A percentile compares a stretch with the other conserved stretches of the same genome.
Evolutionary conservation across 2,329 filamentous ascomycete species (phyloP).

Genomic region (Pseudocercospora cruenta): DNA sequence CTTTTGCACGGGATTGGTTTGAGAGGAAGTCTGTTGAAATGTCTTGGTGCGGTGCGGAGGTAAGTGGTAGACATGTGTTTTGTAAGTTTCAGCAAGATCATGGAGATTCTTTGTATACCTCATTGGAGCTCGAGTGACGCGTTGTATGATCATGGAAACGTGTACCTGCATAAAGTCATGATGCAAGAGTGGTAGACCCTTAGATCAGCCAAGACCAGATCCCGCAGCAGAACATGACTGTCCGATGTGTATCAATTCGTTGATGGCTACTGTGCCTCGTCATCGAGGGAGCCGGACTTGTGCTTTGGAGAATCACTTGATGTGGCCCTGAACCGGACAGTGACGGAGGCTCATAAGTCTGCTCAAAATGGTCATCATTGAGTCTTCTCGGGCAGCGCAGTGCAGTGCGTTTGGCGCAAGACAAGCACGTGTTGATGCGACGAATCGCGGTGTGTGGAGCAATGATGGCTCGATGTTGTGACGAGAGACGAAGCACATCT

Average conservation of each 20-base stretch:
- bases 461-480: no score
- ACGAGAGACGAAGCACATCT: no score
- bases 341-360: background rate
- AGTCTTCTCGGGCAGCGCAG: no score
- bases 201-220: background rate
- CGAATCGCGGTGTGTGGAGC: no score
- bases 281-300: no score
- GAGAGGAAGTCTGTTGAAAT: background rate
- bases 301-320: no score
- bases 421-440: no score
- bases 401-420: no score
- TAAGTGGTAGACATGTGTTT: background rate
- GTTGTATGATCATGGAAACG: conserved; percentile 2
- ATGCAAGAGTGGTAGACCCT: conserved; percentile 11
- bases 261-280: background rate
- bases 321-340: background rate
- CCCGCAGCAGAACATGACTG: background rate
- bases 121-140: background rate
- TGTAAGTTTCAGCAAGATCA: background rate
- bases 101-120: background rate
- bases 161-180: conserved; percentile 14
- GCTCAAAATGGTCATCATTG: background rate
- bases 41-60: background rate
- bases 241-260: background rate
- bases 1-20: no score